Conservation (phyloP, 768 basidiomycete species). For the Neoboletus subvelutipes region DNA sequence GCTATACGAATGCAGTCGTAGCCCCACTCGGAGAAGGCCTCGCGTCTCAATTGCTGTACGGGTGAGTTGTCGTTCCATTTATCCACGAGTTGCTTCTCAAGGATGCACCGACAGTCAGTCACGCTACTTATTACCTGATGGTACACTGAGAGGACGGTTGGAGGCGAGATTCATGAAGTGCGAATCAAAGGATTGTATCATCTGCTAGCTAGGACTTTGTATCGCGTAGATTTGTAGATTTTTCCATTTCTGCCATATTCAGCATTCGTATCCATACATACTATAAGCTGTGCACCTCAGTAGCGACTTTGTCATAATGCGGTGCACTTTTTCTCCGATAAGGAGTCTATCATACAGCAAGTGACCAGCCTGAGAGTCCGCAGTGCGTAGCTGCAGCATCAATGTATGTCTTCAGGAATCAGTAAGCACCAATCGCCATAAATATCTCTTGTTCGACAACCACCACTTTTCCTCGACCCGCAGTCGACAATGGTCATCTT, state of each 20-base stretch:
- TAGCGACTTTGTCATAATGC: slow-evolving; percentile 17
- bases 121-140: slow-evolving; percentile 15
- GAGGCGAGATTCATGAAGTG: slow-evolving; percentile 13
- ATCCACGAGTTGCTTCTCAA: background rate
- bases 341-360: background rate
- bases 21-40: background rate
- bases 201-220: slow-evolving; percentile 12
- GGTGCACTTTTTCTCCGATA: slow-evolving; percentile 47
- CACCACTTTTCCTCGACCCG: background rate
- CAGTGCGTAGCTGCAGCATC: background rate
- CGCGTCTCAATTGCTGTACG: slow-evolving; percentile 1
- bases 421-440: background rate
- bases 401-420: background rate
- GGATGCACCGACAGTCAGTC: slow-evolving; percentile 6
- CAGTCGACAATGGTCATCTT: slow-evolving; percentile 18
- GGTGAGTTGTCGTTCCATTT: background rate
- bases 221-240: background rate
- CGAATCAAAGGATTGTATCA: slow-evolving; percentile 12
- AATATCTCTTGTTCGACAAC: background rate
- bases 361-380: background rate
- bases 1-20: slow-evolving; percentile 13
- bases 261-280: background rate
- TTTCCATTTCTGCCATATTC: background rate
- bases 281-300: no score
- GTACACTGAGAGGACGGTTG: slow-evolving; percentile 19